Base-by-base conservation (phyloP, 1,139 yeast species). In the Pichia sp. region DNA sequence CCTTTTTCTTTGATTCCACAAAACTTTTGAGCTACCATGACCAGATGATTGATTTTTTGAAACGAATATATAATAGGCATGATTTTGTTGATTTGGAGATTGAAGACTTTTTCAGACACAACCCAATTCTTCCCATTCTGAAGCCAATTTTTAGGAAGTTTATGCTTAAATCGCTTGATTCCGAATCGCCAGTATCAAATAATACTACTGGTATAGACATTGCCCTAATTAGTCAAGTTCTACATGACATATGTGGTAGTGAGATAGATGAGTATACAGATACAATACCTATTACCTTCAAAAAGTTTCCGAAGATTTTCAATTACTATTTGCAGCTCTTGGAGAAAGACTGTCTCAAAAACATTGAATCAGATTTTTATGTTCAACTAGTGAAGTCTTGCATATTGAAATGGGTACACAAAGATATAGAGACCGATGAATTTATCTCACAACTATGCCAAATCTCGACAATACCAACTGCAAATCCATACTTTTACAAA, bases 111-210 rank as follows among this genome's bases (percentile, higher is more conserved):
- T 52, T 45, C 34, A 43, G 45, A 1, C 38, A 50, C 20, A 46
- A 52, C 25, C 61, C 61, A 1, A 49, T 57, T 0, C 39, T 57
- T 4, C 57, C 60, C 0, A 47, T 54, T 4, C 30, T 57, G 21
- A 46, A 44, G 34, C 56, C 55, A 4, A 39, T 53, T 6, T 41
- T 35, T 24, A 33, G 46, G 20, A 35, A 41, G n/a, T 6, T 39
- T 3, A 7, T 21, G 5, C 11, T 30, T 7, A 7, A 22, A 22
- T 8, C 7, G 7, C 10, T 22, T 14, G 17, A 8, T 30, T 18
- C 11, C 5, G 33, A 22, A 8, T 22, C 10, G 10, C 10, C 24
- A 22, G 24, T 22, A n/a, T n/a, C n/a, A n/a, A n/a, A 21, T 19
- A 31, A 20, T 10, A 22, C n/a, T 14, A 15, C n/a, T 14, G 34